Conservation (phyloP, 2,329 filamentous ascomycete species). For the Cylindrodendrum hubeiense region DNA sequence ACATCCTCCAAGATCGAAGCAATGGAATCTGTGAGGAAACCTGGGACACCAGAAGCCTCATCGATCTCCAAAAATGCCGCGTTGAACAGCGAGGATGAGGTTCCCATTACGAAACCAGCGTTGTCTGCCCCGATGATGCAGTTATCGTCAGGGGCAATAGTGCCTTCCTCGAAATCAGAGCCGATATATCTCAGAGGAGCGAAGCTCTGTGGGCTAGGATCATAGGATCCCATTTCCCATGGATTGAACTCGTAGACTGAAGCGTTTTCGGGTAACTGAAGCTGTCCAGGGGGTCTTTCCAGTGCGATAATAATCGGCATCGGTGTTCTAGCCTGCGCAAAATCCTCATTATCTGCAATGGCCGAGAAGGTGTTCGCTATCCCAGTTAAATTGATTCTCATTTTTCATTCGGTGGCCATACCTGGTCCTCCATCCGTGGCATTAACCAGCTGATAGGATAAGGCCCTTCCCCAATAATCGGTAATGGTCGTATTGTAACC, state of each 20-base stretch:
- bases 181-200: slow-evolving; percentile 78
- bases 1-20: slow-evolving; percentile 65
- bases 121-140: slow-evolving; percentile 89
- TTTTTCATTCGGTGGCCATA: background rate
- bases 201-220: slow-evolving; percentile 81
- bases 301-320: slow-evolving; percentile 82
- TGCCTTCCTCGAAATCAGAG: slow-evolving; percentile 76
- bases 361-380: slow-evolving; percentile 81
- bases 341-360: slow-evolving; percentile 64
- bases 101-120: slow-evolving; percentile 86
- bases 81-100: slow-evolving; percentile 88
- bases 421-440: slow-evolving; percentile 72
- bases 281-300: slow-evolving; percentile 72
- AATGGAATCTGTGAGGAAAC: slow-evolving; percentile 65
- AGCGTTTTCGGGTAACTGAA: slow-evolving; percentile 70
- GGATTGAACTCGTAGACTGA: slow-evolving; percentile 85
- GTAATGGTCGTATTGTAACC: slow-evolving; percentile 76
- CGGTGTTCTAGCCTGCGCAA: slow-evolving; percentile 72
- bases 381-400: background rate
- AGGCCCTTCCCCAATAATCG: slow-evolving; percentile 83
- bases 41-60: slow-evolving; percentile 48
- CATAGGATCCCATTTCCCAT: slow-evolving; percentile 82
- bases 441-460: slow-evolving; percentile 84
- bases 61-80: slow-evolving; percentile 74
- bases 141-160: slow-evolving; percentile 63